Evolutionary conservation across 2,329 filamentous ascomycete species (phyloP), one percentile per base, ranked within the genome.

Genomic region (Talaromyces sp.): DNA sequence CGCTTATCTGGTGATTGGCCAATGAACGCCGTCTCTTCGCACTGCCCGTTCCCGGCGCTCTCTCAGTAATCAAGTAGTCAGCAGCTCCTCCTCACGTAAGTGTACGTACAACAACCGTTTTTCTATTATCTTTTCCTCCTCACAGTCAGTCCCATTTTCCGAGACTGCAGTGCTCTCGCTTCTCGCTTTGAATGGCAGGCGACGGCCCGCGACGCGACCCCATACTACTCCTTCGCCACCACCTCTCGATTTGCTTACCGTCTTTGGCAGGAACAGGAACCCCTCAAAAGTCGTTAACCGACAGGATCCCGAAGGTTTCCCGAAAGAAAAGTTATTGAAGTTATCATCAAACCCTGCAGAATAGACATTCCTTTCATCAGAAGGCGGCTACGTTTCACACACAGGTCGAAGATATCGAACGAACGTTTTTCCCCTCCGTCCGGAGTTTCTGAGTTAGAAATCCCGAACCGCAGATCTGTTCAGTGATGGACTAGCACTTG

Each of bases 401-500:
- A 19, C 31, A 33, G 33, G 17, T 21, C 9, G 5, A 15, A 19
- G 28, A 28, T 19, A 3, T 48, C 28, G 45, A 13, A 35, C 45
- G n/a, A 33, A 28, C 11, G 45, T 28, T 8, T 5, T 13, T 33
- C n/a, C 28, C 17, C 28, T 21, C 45, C 25, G 28, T 17, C 25
- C 45, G 28, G 28, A 48, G 25, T 13, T 48, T 48, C 5, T 25
- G 33, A 13, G 8, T 35, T n/a, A n/a, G n/a, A n/a, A n/a, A 28
- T 10, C n/a, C n/a, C n/a, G n/a, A n/a, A n/a, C n/a, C n/a, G n/a
- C 8, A 46, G 9, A 46, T 31, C 31, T 17, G 21, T 33, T 15
- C 17, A 48, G 45, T 48, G 54, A 56, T 56, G 54, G 54, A 56
- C 22, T 50, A 56, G 45, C 22, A 28, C 11, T 31, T 33, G 25